Conservation (phyloP, 2,329 filamentous ascomycete genomes). For the Penicillium sp. region DNA sequence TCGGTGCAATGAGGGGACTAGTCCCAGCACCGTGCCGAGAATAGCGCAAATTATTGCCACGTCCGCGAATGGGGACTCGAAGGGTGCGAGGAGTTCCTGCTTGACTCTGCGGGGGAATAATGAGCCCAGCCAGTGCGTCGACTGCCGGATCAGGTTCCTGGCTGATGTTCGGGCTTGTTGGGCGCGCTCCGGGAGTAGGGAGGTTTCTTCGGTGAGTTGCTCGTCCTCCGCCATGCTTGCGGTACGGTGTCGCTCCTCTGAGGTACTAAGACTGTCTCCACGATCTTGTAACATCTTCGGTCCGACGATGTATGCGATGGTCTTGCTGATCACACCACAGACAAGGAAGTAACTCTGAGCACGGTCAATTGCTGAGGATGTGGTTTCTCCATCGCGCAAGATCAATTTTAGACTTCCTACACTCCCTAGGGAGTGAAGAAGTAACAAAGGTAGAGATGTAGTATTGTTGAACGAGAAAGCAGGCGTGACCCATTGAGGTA, state of each 20-base stretch:
- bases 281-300: not conserved
- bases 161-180: conserved; percentile 13
- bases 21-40: conserved; percentile 48
- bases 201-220: conserved; percentile 41
- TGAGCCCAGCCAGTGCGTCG: conserved; percentile 23
- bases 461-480: not conserved
- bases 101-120: conserved; percentile 28
- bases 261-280: not conserved
- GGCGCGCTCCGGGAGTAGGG: conserved; percentile 41
- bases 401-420: not conserved
- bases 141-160: conserved; percentile 18
- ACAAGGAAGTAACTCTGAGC: not conserved
- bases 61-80: conserved; percentile 50
- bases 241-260: not conserved
- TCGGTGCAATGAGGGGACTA: conserved; percentile 51
- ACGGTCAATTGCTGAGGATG: not conserved
- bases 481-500: not conserved
- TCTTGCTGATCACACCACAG: not conserved
- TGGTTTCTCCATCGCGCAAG: not conserved
- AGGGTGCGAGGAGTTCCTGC: conserved; percentile 30
- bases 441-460: not conserved
- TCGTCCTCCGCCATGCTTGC: not conserved
- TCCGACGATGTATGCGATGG: not conserved
- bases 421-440: not conserved
- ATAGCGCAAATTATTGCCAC: conserved; percentile 54